phyloP scores from a whole-genome alignment of 371 early-diverging fungal genomes.

The Lichtheimia ramosa region DNA sequence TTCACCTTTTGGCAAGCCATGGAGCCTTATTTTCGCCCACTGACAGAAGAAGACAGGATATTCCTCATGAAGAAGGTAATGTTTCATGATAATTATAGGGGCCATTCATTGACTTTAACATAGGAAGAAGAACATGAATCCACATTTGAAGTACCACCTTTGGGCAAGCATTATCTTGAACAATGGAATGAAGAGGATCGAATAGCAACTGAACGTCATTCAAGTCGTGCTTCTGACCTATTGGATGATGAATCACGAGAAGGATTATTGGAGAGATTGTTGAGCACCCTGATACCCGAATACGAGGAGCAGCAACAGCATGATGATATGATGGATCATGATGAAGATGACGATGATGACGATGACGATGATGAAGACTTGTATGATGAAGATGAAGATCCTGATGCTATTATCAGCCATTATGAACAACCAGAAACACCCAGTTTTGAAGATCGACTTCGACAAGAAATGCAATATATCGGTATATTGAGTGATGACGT shows the following conservation, averaged over 20 bases:
- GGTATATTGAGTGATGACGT: slow-evolving; percentile 79
- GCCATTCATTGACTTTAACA: neutral
- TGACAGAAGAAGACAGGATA: slow-evolving; percentile 78
- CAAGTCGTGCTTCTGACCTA: neutral
- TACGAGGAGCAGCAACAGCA: slow-evolving; percentile 28
- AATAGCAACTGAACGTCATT: neutral
- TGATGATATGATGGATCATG: slow-evolving; percentile 26
- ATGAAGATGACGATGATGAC: slow-evolving; percentile 13
- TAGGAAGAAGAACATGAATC: slow-evolving; percentile 18
- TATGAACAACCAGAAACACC: slow-evolving; percentile 1
- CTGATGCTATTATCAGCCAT: slow-evolving; percentile 4
- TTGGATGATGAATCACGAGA: neutral
- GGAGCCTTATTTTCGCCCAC: slow-evolving; percentile 81
- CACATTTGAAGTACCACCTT: slow-evolving; percentile 71
- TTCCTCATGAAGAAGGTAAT: slow-evolving; percentile 59
- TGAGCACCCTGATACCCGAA: slow-evolving; percentile 71
- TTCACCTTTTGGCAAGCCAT: slow-evolving; percentile 77
- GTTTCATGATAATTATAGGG: neutral
- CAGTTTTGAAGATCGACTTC: slow-evolving; percentile 76
- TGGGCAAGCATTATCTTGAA: slow-evolving; percentile 77
- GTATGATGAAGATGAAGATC: neutral
- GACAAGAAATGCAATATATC: slow-evolving; percentile 76
- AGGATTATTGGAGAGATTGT: slow-evolving; percentile 67
- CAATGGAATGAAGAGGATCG: slow-evolving; percentile 85
- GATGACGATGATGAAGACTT: slow-evolving; percentile 7